Evolutionary conservation across 176 grass and related monocot genomes (phyloP).

Genomic region (Oryza glumipatula): DNA sequence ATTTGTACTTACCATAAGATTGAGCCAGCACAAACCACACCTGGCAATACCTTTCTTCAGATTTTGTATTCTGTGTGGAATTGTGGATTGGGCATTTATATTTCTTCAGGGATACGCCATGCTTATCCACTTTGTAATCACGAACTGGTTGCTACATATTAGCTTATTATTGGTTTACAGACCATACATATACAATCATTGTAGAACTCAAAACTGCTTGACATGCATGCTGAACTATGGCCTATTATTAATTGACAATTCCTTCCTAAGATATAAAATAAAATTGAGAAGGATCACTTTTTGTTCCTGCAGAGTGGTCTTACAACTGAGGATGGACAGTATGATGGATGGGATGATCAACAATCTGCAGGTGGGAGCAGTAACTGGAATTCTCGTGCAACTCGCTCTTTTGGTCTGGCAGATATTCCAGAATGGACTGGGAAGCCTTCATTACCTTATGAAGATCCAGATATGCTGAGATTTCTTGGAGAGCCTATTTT

Average conservation of each 20-base stretch:
- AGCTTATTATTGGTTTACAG: constrained; percentile 7
- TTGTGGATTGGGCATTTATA: not conserved
- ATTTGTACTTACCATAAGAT: constrained; percentile 13
- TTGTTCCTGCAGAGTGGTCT: constrained; percentile 42
- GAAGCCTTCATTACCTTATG: constrained; percentile 27
- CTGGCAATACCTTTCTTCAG: constrained; percentile 3
- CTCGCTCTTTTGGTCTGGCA: constrained; percentile 40
- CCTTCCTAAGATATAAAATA: not conserved
- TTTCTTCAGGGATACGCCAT: not conserved
- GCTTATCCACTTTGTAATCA: not conserved
- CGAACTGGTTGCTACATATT: not conserved
- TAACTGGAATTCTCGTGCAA: not conserved
- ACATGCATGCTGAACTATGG: not conserved
- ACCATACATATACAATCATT: not conserved
- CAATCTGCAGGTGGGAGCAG: constrained; percentile 1
- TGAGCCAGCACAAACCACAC: constrained; percentile 20
- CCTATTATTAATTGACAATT: constrained; percentile 1
- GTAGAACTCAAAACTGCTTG: not conserved
- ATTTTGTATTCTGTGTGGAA: not conserved
- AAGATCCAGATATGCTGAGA: constrained; percentile 37
- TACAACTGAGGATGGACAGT: constrained; percentile 26
- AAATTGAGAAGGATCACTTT: not conserved
- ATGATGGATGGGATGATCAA: constrained; percentile 26
- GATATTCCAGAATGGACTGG: constrained; percentile 54
- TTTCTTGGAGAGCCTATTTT: constrained; percentile 54